Base-by-base conservation (phyloP, 2,329 filamentous ascomycete species). In the Zasmidium cellare region DNA sequence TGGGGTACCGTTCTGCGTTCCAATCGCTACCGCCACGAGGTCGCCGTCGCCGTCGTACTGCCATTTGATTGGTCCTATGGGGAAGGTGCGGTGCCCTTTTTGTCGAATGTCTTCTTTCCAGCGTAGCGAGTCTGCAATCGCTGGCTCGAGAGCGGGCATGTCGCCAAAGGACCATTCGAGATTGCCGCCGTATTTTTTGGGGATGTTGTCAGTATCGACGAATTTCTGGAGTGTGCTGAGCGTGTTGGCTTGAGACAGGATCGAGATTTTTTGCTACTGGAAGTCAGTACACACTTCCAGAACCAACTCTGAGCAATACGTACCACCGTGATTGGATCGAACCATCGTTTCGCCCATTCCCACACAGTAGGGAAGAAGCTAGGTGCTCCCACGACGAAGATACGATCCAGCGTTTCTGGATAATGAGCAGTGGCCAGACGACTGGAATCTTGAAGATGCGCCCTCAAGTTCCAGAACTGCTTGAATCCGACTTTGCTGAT, bases 341-440 rank as follows among this genome's bases (percentile, higher is more conserved):
- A 96, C 92, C 92, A 96, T 70, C 89, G 88, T 81, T 96, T 96
- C 76, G 96, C 84, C 91, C 92, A 96, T 65, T 90, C 87, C 92
- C 92, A 93, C 59, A 96, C 90, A 2, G 91, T 96, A 51, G 89
- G 89, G 79, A 96, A 96, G 82, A 96, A 96, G 47, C 84, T 79
- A 7, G 93, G 93, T 0, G 93, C 93, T 60, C 92, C 92, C 63
- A 97, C 91, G 69, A 97, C 89, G 71, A 88, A 91, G 74, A 89
- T 90, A 66, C 90, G 84, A 73, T 96, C 93, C 51, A 97, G 78
- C 0, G 92, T 97, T 77, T 97, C 93, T 0, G 93, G 93, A 73
- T 97, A 97, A 76, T 97, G 90, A 3, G 92, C 91, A 2, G 92
- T 97, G 5, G 93, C 93, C 55, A 97, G 80, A 59, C 87, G 85